Evolutionary conservation across 2,329 filamentous ascomycete genomes (phyloP).

Genomic region (Didymella sp.): DNA sequence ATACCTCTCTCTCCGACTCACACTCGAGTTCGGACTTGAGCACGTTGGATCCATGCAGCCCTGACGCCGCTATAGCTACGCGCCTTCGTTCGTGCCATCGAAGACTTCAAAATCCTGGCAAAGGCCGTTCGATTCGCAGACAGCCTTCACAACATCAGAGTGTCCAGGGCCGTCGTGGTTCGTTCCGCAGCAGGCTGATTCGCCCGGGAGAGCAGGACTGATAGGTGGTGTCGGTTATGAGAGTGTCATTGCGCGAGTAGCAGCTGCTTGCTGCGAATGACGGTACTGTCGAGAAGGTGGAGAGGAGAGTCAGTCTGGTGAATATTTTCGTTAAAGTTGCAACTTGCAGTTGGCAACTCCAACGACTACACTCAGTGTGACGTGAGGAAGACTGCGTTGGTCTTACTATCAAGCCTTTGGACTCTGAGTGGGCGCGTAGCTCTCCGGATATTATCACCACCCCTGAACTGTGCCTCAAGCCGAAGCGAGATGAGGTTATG

Average conservation of each 20-base stretch:
- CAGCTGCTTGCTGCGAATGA: constrained; percentile 4
- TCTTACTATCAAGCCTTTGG: neutral
- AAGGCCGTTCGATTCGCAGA: constrained; percentile 21
- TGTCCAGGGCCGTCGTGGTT: constrained; percentile 19
- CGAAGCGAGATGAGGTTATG: constrained; percentile 11
- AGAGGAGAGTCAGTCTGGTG: neutral
- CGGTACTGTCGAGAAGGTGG: neutral
- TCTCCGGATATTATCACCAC: neutral
- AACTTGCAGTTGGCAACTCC: neutral
- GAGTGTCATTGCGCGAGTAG: constrained; percentile 21
- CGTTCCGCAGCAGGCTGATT: constrained; percentile 17
- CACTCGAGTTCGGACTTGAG: constrained; percentile 17
- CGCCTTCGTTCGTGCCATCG: constrained; percentile 16
- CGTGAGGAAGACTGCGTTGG: too few relatives aligned
- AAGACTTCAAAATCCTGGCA: constrained; percentile 22
- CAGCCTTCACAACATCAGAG: constrained; percentile 14
- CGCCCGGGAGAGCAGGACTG: constrained; percentile 17
- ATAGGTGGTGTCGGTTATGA: constrained; percentile 9
- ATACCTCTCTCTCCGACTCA: neutral
- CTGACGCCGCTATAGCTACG: constrained; percentile 21
- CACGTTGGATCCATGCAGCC: constrained; percentile 28
- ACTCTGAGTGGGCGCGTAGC: neutral
- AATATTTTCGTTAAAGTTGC: neutral
- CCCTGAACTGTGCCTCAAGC: neutral
- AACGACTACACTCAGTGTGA: too few relatives aligned